phyloP scores from a whole-genome alignment of 768 basidiomycete genomes.

The Leccinum rimulosum region DNA sequence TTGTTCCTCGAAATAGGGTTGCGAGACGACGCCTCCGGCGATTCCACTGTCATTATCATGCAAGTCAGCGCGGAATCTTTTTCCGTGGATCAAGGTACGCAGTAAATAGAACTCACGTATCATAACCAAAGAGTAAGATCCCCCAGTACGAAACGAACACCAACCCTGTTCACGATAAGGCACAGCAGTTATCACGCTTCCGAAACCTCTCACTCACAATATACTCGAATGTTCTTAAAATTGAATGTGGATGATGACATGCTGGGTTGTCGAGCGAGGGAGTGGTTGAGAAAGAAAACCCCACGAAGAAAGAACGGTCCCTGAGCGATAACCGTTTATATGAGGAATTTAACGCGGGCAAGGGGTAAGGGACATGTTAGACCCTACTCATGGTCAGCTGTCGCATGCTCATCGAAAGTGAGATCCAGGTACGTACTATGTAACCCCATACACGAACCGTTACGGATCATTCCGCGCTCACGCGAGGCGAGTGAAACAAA shows the following conservation, averaged over 20 bases:
- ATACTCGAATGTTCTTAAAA: slow-evolving; percentile 60
- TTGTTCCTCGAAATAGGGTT: slow-evolving; percentile 54
- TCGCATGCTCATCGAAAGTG: not conserved
- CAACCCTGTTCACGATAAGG: slow-evolving; percentile 47
- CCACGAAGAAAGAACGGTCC: not conserved
- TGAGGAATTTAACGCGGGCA: not conserved
- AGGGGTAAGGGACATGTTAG: not conserved
- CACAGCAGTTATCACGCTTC: not conserved
- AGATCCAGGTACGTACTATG: not conserved
- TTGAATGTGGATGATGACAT: slow-evolving; percentile 4
- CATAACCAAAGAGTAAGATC: slow-evolving; percentile 81
- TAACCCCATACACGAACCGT: not conserved
- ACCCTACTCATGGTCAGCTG: not conserved
- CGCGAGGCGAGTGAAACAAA: not conserved
- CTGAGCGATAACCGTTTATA: not conserved
- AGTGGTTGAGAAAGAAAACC: not conserved
- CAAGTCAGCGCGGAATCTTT: not conserved
- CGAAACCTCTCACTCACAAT: slow-evolving; percentile 43
- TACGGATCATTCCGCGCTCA: not conserved
- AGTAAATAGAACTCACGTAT: slow-evolving; percentile 48
- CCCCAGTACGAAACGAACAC: slow-evolving; percentile 78
- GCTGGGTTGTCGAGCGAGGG: not conserved
- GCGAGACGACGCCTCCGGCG: slow-evolving; percentile 66
- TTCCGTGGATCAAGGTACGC: not conserved
- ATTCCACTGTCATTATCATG: slow-evolving; percentile 43